These are phyloP conservation scores for Chalciporus sphaerocephalus DNA, from an alignment of 768 basidiomycete species.

Conservation along the genomic window DNA sequence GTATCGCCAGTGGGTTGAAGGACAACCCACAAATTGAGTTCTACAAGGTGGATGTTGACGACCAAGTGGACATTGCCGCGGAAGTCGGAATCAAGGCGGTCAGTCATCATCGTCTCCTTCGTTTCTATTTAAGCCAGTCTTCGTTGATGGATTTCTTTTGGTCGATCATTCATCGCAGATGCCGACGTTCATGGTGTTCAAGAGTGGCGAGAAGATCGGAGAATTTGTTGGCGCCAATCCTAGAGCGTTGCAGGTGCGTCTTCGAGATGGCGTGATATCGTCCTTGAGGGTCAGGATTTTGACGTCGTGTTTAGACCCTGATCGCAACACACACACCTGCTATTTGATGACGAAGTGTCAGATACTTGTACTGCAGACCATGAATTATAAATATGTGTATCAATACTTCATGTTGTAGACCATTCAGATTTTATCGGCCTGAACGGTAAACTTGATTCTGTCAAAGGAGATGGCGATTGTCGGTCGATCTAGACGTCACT, in stretches of 20 bases:
- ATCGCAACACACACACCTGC: background rate
- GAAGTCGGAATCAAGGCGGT: conserved; percentile 56
- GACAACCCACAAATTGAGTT: conserved; percentile 40
- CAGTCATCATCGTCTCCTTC: no score
- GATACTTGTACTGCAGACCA: no score
- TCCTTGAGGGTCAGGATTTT: background rate
- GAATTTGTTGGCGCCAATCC: background rate
- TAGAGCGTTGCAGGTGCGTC: background rate
- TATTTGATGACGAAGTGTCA: no score
- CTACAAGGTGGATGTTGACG: conserved; percentile 73
- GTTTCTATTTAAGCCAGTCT: no score
- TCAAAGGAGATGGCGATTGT: no score
- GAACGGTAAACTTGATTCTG: no score
- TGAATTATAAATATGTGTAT: no score
- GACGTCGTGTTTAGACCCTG: background rate
- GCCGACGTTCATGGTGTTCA: conserved; percentile 17
- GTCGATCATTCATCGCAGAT: conserved; percentile 7
- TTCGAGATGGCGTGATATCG: background rate
- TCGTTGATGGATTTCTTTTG: no score
- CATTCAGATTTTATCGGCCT: no score
- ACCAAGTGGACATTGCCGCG: conserved; percentile 41
- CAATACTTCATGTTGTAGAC: no score
- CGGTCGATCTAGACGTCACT: background rate
- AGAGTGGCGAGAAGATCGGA: background rate
- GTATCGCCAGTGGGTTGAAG: background rate